Base-by-base conservation (phyloP, 1,284 basidiomycete genomes). In the Naganishia liquefaciens region DNA sequence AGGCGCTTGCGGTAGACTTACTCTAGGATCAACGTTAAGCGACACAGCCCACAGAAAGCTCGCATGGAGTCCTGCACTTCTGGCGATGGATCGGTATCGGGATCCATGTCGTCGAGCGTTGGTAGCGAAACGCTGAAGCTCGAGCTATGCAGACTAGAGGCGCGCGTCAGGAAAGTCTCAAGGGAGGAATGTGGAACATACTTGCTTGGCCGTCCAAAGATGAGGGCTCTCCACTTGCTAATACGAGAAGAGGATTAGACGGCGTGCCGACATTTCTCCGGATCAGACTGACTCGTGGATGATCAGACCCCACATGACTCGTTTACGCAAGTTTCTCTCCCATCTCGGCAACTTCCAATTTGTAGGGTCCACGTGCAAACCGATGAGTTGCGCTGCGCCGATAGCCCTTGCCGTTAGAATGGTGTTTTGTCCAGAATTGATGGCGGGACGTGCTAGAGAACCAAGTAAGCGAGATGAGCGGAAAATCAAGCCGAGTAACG, bases 241-340 rank as follows among this genome's bases (percentile, higher is more conserved):
- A 17, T 3, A 21, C 15, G 15, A 3, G 2, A 10, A 28, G 5
- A 33, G 4, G 10, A 21, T 3, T 19, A 37, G 21, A 37, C 15
- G 44, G 11, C 40, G 21, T 9, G 39, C 17, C 57, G 27, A 25
- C 44, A 53, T 42, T 44, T 27, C 63, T 55, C 46, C 3, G 3
- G 25, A 23, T 15, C 9, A 37, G 25, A 39, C 57, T 23, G 10
- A 60, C 57, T 78, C 77, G 33, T 76, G 73, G 17, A 74, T 66
- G 21, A 71, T 33, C 1, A 78, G 62, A 2, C 70, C 69, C 76
- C 77, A 79, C 73, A 74, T 78, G 2, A 79, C 63, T 9, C 77
- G 66, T 43, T 70, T 75, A 17, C 77, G 69, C 3, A 77, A 46
- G 17, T 64, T 69, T 3, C 70, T 61, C 64, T 79, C 77, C 77